Evolutionary conservation across 2,329 filamentous ascomycete genomes (phyloP), one percentile per base, ranked within the genome.

Genomic region (Alternaria brassicae): DNA sequence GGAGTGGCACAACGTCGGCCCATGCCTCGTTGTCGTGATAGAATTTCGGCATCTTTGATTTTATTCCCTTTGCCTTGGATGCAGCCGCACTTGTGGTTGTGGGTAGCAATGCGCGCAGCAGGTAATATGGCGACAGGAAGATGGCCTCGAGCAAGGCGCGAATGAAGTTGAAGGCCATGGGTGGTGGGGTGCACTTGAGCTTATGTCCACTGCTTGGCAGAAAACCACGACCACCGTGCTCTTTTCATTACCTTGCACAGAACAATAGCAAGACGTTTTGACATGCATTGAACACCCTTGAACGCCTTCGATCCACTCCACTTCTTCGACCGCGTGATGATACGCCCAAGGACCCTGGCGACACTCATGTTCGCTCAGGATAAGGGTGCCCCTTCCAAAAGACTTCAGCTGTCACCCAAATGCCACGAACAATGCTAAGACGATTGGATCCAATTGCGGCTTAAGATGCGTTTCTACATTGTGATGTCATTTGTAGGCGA

Each of bases 1-100:
- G 88, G 56, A 98, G 90, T 19, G 93, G 93, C 52, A 87, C 82
- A 51, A 97, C 84, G 80, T 96, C 92, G 67, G 91, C 88, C 94
- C 93, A 98, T 62, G 84, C 85, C 1, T 91, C 88, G 76, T 93
- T 88, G 61, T 84, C 82, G 51, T 85, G 83, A 76, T 91, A 90
- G 70, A 76, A 74, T 61, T 62, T 72, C 3, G 71, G 64, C 66
- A 71, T 69, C 49, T 51, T 64, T 40, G 25, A 58, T 12, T 54
- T 60, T 37, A 64, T 21, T n/a, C 59, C 49, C 32, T 30, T 42
- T 17, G 39, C 21, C 28, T 27, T n/a, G 8, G 34, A 23, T 10
- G 23, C 37, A 19, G 50, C 39, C 23, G 53, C 40, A 17, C 42
- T 44, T 15, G 44, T n/a, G 19, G 37, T 40, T 12, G 44, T 12